A percentile compares a stretch with the other conserved stretches of the same genome.
phyloP scores from a whole-genome alignment of 371 early-diverging fungal genomes.

The Thermomucor indicae-seudaticae region DNA sequence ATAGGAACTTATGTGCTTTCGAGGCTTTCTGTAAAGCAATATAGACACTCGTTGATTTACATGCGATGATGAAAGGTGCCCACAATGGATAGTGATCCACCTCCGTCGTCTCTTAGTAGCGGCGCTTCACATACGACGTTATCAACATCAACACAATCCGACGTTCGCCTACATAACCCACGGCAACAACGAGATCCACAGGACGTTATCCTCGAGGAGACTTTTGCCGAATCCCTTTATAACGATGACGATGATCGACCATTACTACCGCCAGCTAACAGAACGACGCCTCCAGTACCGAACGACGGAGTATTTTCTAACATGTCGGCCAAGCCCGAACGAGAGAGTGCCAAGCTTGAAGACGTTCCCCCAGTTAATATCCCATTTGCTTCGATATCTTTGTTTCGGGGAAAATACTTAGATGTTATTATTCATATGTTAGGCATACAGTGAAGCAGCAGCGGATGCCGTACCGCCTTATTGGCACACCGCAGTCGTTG shows the following conservation, averaged over 20 bases:
- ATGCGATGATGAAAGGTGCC: no score
- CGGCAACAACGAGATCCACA: no score
- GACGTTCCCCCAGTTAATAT: conserved; percentile 33
- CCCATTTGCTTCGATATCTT: background rate
- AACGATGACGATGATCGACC: conserved; percentile 5
- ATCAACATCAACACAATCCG: no score
- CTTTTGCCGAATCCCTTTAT: conserved; percentile 19
- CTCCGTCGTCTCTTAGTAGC: no score
- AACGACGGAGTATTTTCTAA: conserved; percentile 60
- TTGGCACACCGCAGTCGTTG: conserved; percentile 54
- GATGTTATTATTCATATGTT: background rate
- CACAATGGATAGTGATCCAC: no score
- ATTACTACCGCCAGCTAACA: no score
- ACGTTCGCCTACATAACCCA: no score
- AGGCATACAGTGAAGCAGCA: conserved; percentile 62
- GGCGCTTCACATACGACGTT: no score
- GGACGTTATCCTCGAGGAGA: conserved; percentile 20
- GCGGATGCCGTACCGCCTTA: conserved; percentile 62
- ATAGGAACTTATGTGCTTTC: no score
- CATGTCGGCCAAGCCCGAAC: conserved; percentile 52
- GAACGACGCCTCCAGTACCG: conserved; percentile 14
- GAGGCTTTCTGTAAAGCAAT: no score
- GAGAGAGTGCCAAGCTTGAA: conserved; percentile 25
- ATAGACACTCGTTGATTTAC: no score
- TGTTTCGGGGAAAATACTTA: background rate